Conservation (phyloP, 2,329 filamentous ascomycete genomes). For the Cadophora luteo-olivacea region DNA sequence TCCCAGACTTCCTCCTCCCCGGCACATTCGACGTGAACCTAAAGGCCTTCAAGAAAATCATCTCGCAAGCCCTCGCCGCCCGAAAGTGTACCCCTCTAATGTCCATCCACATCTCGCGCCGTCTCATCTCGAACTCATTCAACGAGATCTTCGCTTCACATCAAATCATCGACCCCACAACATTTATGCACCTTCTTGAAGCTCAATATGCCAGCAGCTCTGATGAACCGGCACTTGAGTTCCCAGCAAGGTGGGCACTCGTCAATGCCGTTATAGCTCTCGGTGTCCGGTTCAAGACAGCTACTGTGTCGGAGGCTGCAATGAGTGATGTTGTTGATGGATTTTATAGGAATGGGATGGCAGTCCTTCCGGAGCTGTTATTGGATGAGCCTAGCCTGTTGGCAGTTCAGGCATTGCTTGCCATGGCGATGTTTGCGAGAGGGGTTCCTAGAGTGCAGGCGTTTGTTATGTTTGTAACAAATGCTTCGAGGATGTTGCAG, state of each 20-base stretch:
- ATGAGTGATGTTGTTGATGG: background rate
- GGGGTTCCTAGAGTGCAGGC: background rate
- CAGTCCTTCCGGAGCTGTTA: background rate
- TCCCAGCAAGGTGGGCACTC: background rate
- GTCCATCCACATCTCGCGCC: no score
- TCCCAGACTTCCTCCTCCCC: no score
- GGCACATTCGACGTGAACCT: no score
- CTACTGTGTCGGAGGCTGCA: background rate
- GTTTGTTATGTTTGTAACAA: background rate
- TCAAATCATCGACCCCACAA: background rate
- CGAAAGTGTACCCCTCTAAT: no score
- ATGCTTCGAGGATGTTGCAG: background rate
- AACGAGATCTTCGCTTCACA: background rate
- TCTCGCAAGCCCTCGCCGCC: no score
- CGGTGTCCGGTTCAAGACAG: background rate
- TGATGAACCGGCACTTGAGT: background rate
- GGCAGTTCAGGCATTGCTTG: background rate
- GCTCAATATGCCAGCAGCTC: background rate
- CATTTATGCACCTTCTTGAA: background rate
- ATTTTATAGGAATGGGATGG: background rate
- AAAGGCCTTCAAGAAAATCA: no score
- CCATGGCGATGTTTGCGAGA: background rate
- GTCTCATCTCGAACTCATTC: background rate
- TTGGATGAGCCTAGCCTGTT: background rate
- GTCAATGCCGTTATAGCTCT: background rate